Evolutionary conservation across 495 filamentous ascomycete genomes (phyloP).

Genomic region (Aspergillus conjunctus): DNA sequence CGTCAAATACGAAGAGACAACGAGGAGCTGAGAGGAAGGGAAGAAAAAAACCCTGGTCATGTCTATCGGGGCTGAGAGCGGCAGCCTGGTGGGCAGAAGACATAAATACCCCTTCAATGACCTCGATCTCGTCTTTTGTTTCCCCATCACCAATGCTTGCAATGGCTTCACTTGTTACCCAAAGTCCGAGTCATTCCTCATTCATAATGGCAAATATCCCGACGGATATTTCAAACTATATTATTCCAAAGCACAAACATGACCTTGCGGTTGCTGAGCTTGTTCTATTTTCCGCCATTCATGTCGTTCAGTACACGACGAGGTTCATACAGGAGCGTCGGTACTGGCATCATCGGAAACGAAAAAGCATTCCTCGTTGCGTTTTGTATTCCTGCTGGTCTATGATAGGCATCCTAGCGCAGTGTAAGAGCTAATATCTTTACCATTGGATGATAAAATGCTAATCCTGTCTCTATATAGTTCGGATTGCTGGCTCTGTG

Average conservation of each 20-base stretch:
- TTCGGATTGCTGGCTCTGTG: conserved; percentile 35
- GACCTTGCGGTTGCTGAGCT: conserved; percentile 36
- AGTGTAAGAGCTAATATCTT: conserved; percentile 25
- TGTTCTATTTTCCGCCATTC: conserved; percentile 31
- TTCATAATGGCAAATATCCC: not conserved
- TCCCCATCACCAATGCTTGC: no score
- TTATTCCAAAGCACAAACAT: conserved; percentile 25
- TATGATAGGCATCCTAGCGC: conserved; percentile 34
- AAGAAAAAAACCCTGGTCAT: no score
- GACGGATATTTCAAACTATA: not conserved
- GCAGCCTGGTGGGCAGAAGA: no score
- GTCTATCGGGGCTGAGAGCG: no score
- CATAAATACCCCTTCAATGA: no score
- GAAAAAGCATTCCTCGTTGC: conserved; percentile 25
- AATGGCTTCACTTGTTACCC: no score
- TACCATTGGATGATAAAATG: not conserved
- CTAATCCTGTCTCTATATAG: conserved; percentile 17
- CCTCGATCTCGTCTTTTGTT: no score
- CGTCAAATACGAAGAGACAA: no score
- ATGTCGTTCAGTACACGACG: conserved; percentile 26
- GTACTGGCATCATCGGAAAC: conserved; percentile 39
- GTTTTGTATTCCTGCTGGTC: conserved; percentile 35
- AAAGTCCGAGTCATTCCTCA: no score
- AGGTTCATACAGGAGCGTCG: conserved; percentile 35
- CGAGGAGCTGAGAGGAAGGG: no score